These are phyloP conservation scores for Alternaria gansuensis DNA, from an alignment of 2,329 filamentous ascomycete species.

Conservation along the genomic window DNA sequence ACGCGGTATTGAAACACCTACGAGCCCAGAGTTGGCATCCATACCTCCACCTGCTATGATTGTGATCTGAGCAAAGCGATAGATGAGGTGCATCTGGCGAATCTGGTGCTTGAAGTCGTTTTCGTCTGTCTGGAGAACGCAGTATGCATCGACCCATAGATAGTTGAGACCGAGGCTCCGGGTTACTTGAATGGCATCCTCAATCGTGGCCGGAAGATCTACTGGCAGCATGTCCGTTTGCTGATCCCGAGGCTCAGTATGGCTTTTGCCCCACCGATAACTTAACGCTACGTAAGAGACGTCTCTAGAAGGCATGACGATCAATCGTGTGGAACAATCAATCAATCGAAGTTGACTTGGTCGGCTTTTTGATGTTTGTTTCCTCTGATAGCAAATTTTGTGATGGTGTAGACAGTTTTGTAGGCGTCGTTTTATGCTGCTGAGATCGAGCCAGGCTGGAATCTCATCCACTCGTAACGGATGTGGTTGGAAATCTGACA, in stretches of 20 bases:
- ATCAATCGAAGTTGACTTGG: background rate
- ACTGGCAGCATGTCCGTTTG: background rate
- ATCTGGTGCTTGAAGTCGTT: background rate
- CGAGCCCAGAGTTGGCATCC: background rate
- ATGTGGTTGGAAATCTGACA: background rate
- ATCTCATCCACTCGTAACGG: background rate
- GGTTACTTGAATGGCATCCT: background rate
- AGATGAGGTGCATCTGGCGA: background rate
- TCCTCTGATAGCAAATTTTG: background rate
- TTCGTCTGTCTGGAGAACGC: background rate
- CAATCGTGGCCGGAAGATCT: background rate
- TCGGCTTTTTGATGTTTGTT: background rate
- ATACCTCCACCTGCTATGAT: background rate
- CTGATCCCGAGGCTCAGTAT: accelerated
- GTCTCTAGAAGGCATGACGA: background rate
- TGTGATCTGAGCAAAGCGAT: background rate
- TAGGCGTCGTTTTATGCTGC: background rate
- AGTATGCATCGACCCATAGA: background rate
- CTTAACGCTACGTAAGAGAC: background rate
- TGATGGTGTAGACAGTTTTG: too few relatives aligned
- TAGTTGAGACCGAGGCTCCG: background rate
- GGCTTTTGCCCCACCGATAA: background rate
- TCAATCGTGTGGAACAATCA: background rate
- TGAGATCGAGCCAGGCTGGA: background rate
- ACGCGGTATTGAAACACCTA: background rate